Evolutionary conservation across 306 rosid species (phyloP).

Genomic region (Alnus rubra): DNA sequence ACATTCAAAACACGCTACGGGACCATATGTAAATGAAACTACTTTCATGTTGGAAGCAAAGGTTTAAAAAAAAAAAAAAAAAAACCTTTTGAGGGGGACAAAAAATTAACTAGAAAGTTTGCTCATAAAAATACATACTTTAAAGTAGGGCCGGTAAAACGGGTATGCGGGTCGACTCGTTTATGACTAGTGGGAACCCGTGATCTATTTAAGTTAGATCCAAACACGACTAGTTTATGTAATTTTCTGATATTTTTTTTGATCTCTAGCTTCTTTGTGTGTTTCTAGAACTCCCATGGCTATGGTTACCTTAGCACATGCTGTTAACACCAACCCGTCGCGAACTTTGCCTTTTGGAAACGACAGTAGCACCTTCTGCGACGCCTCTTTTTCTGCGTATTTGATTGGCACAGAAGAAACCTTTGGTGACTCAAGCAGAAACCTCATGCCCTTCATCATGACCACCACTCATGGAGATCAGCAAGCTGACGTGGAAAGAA

Average conservation of each 20-base stretch:
- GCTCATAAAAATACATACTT: too few species aligned
- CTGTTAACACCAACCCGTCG: conserved; percentile 36
- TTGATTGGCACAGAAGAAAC: conserved; percentile 34
- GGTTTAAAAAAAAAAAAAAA: too few species aligned
- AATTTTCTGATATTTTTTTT: not conserved
- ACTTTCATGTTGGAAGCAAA: too few species aligned
- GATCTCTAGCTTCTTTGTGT: conserved; percentile 14
- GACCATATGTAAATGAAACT: too few species aligned
- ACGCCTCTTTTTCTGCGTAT: conserved; percentile 61
- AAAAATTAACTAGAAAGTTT: too few species aligned
- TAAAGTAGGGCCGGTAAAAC: too few species aligned
- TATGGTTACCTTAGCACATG: conserved; percentile 49
- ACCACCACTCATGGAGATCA: conserved; percentile 27
- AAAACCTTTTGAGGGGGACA: too few species aligned
- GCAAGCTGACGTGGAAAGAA: conserved; percentile 23
- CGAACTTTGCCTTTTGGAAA: conserved; percentile 36
- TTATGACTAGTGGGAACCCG: too few species aligned
- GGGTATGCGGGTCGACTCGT: too few species aligned
- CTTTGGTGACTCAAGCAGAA: conserved; percentile 39
- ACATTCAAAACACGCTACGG: too few species aligned
- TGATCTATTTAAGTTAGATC: too few species aligned
- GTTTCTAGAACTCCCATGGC: conserved; percentile 31
- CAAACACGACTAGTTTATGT: too few species aligned
- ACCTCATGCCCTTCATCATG: conserved; percentile 9
- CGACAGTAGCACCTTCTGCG: conserved; percentile 27